These are phyloP conservation scores for Suillus placidus DNA, from an alignment of 768 basidiomycete species.

Conservation along the genomic window DNA sequence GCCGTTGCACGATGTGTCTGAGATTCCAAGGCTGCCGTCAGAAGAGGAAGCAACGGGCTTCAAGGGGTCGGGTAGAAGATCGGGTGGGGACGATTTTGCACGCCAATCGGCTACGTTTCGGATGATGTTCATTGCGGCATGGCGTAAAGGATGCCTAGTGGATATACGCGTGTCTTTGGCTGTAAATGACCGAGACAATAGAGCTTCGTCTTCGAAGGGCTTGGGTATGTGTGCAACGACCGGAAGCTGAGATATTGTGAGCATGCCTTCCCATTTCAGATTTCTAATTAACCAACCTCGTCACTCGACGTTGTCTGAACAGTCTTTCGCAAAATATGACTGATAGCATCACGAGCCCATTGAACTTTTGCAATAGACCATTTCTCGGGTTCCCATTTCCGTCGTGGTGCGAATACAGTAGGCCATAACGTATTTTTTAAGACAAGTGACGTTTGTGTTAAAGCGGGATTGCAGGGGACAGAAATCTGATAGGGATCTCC, in stretches of 20 bases:
- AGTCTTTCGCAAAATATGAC: conserved; percentile 52
- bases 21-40: neutral
- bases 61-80: neutral
- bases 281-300: conserved; percentile 52
- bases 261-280: neutral
- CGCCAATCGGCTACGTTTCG: conserved; percentile 64
- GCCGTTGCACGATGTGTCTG: conserved; percentile 51
- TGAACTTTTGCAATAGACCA: conserved; percentile 68
- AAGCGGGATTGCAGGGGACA: conserved; percentile 70
- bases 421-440: conserved; percentile 86
- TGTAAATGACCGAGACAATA: conserved; percentile 42
- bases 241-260: conserved; percentile 54
- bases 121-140: conserved; percentile 80
- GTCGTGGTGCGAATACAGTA: conserved; percentile 68
- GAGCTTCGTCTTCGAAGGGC: conserved; percentile 43
- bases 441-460: conserved; percentile 64
- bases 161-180: conserved; percentile 74
- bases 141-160: conserved; percentile 76
- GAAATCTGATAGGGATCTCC: conserved; percentile 53
- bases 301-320: conserved; percentile 45
- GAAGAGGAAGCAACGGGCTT: neutral
- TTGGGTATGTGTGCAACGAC: conserved; percentile 72
- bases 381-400: conserved; percentile 63
- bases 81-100: conserved; percentile 25
- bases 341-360: conserved; percentile 80